These are phyloP conservation scores for Podaxis sp. DNA, from an alignment of 768 basidiomycete species.

Conservation along the genomic window DNA sequence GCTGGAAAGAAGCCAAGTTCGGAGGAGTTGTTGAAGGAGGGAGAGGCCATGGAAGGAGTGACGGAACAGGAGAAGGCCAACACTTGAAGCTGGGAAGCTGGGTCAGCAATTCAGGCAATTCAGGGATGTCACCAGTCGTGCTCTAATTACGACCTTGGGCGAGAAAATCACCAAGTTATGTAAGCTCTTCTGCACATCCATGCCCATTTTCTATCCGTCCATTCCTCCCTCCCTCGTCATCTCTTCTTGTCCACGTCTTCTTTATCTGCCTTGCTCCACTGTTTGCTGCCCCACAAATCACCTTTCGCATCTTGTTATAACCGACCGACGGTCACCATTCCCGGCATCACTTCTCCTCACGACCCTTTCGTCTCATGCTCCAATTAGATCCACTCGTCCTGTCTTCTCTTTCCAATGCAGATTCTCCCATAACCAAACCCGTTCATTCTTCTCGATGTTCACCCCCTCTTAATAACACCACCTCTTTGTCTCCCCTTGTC, in stretches of 20 bases:
- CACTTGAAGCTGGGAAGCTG: constrained; percentile 13
- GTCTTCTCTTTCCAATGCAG: neutral
- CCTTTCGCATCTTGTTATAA: neutral
- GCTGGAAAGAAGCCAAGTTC: constrained; percentile 19
- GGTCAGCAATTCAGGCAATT: constrained; percentile 2
- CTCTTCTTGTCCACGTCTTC: neutral
- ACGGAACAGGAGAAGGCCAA: constrained; percentile 13
- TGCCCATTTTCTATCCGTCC: neutral
- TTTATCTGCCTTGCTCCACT: neutral
- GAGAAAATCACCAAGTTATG: constrained; percentile 24
- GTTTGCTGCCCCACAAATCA: neutral
- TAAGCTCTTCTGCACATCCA: constrained; percentile 16
- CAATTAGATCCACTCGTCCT: neutral
- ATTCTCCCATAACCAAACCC: neutral
- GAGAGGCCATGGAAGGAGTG: constrained; percentile 21
- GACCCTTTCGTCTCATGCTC: neutral
- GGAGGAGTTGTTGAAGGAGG: constrained; percentile 18
- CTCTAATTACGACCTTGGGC: constrained; percentile 21
- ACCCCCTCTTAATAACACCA: no score
- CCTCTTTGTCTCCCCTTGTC: no score
- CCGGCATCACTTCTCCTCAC: neutral
- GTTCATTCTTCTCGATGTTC: no score
- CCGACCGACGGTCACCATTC: neutral
- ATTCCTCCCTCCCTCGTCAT: neutral
- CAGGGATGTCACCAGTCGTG: constrained; percentile 18